Evolutionary conservation across 164 flowering plant genomes (phyloP).

Genomic region (Buxus sempervirens): DNA sequence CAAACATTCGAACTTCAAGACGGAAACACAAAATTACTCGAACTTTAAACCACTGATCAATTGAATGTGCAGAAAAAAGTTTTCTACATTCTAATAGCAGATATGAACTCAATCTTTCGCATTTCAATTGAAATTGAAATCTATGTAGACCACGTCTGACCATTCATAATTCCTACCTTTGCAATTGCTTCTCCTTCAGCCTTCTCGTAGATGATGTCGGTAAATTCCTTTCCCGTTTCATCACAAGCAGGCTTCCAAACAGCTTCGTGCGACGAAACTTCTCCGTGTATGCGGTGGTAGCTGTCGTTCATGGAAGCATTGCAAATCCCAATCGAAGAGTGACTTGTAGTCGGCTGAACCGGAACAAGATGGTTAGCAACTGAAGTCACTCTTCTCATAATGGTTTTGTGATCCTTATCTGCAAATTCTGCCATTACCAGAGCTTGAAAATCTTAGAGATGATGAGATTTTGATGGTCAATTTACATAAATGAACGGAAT

Average conservation of each 20-base stretch:
- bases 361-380: conserved; percentile 53
- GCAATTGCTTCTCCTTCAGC: conserved; percentile 89
- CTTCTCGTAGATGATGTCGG: conserved; percentile 78
- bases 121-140: not conserved
- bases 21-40: not conserved
- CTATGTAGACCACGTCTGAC: not conserved
- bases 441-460: not conserved
- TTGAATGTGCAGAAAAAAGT: no score
- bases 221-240: conserved; percentile 54
- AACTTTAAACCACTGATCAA: not conserved
- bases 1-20: not conserved
- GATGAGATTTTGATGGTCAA: no score
- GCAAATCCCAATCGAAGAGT: not conserved
- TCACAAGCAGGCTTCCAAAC: conserved; percentile 50
- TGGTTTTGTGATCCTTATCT: conserved; percentile 29
- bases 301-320: conserved; percentile 38
- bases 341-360: conserved; percentile 6
- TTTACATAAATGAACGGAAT: no score
- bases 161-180: conserved; percentile 42
- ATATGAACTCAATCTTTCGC: not conserved
- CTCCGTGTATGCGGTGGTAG: conserved; percentile 71
- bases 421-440: conserved; percentile 28
- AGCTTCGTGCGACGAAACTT: conserved; percentile 46
- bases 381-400: conserved; percentile 40
- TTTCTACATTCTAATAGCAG: not conserved